Percentiles rank a stretch among this genome's conserved stretches.
These are phyloP conservation scores for Chenopodium album DNA, from an alignment of 148 eudicot genomes.

Conservation along the genomic window DNA sequence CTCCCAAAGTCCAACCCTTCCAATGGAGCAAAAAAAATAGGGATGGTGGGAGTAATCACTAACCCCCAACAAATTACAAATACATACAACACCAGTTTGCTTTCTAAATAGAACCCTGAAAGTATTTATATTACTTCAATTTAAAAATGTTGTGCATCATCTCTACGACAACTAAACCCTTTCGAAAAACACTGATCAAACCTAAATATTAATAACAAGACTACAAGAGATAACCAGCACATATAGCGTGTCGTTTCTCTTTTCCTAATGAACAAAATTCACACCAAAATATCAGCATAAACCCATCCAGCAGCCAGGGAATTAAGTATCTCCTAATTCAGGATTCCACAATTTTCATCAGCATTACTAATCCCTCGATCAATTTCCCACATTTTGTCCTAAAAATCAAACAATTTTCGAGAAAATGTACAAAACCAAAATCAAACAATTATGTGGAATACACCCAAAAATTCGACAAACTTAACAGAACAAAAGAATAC, in stretches of 20 bases:
- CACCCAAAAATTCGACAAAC: background rate
- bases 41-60: background rate
- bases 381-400: background rate
- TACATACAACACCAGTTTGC: background rate
- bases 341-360: background rate
- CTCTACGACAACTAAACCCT: background rate
- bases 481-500: conserved; percentile 28
- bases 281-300: background rate
- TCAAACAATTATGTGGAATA: background rate
- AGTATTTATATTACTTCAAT: too few species aligned
- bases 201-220: background rate
- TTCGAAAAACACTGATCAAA: background rate
- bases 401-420: background rate
- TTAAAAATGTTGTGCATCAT: background rate
- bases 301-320: background rate
- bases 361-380: background rate
- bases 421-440: background rate
- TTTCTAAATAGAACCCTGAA: background rate
- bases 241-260: background rate
- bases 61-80: background rate
- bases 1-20: too few species aligned
- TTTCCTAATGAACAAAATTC: background rate
- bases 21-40: too few species aligned
- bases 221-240: background rate
- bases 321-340: background rate